phyloP scores from a whole-genome alignment of 495 filamentous ascomycete species.

The Talaromyces borbonicus region DNA sequence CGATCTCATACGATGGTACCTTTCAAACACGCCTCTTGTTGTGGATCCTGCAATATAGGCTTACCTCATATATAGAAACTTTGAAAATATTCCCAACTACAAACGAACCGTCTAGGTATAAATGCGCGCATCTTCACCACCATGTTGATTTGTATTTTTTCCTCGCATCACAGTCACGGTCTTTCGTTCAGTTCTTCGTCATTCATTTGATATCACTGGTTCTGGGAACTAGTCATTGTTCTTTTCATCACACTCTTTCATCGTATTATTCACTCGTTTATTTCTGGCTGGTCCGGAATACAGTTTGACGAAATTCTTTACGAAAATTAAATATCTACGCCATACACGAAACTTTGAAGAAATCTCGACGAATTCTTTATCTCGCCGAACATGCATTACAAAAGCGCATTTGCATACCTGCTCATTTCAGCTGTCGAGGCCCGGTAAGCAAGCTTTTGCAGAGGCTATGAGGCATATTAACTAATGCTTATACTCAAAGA shows the following conservation, averaged over 20 bases:
- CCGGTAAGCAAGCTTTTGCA: background rate
- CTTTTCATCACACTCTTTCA: background rate
- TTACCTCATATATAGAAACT: too few species aligned
- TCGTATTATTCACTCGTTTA: background rate
- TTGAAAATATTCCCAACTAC: too few species aligned
- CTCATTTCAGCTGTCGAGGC: background rate
- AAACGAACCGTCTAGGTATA: too few species aligned
- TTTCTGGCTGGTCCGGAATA: slow-evolving; percentile 3
- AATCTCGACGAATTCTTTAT: too few species aligned
- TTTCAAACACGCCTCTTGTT: too few species aligned
- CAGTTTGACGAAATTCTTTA: background rate
- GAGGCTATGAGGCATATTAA: background rate
- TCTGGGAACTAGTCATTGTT: background rate
- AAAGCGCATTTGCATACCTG: background rate
- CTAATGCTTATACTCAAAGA: background rate
- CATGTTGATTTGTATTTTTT: background rate
- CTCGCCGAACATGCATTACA: background rate
- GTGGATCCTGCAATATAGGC: too few species aligned
- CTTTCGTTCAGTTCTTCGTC: slow-evolving; percentile 1
- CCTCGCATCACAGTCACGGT: background rate
- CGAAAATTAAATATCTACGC: background rate
- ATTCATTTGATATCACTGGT: background rate
- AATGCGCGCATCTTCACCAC: background rate
- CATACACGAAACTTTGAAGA: background rate
- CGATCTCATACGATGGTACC: background rate